A percentile compares a stretch with the other conserved stretches of the same genome.
Conservation (phyloP, 139 green algal species). For the Chlorella sp. region DNA sequence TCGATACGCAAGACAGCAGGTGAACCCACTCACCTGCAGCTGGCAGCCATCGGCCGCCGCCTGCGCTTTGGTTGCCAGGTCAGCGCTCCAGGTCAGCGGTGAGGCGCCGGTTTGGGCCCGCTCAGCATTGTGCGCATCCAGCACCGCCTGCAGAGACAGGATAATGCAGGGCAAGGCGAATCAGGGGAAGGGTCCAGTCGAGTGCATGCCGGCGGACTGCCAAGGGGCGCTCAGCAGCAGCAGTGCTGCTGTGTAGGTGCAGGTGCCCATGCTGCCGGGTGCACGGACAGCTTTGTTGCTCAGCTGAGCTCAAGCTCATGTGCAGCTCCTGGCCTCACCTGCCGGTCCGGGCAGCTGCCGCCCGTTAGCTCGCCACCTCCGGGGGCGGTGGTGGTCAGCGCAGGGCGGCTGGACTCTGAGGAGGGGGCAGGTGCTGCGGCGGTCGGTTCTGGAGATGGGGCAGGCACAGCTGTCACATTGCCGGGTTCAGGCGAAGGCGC, state of each 20-base stretch:
- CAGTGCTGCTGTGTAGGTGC: too few species aligned
- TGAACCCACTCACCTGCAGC: background rate
- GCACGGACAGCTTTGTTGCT: too few species aligned
- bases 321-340: too few species aligned
- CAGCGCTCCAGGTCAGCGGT: constrained; percentile 36
- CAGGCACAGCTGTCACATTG: background rate
- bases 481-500: background rate
- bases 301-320: too few species aligned
- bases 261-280: too few species aligned
- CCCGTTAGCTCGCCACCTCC: background rate
- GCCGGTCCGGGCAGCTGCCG: constrained; percentile 36
- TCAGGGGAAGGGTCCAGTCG: too few species aligned
- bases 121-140: constrained; percentile 38
- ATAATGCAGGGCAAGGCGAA: too few species aligned
- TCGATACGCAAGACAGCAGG: too few species aligned
- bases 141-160: background rate
- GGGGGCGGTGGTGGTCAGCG: background rate
- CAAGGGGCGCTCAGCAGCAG: too few species aligned
- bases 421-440: background rate
- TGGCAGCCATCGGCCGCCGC: background rate
- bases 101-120: constrained; percentile 10
- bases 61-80: constrained; percentile 30
- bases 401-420: background rate
- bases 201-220: too few species aligned
- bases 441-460: background rate